Percentiles rank a stretch among this genome's conserved stretches.
Evolutionary conservation across 345 rosid genomes (phyloP).

Genomic region (Syzygium jambos): DNA sequence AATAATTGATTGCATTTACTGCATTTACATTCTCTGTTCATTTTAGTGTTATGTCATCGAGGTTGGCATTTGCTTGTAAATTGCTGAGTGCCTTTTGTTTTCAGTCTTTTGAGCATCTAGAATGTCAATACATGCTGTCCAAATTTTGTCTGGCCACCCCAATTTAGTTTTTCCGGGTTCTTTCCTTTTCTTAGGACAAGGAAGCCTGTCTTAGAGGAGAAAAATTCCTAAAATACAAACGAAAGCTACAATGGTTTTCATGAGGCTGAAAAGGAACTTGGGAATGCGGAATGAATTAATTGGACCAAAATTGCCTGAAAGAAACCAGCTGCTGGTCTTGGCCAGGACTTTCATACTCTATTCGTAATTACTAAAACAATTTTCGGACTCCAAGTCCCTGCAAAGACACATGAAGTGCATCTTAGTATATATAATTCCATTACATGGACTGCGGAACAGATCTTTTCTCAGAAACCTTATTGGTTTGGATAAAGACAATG

Average conservation of each 20-base stretch:
- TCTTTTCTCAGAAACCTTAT: background rate
- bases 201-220: background rate
- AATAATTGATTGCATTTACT: background rate
- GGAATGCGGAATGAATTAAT: background rate
- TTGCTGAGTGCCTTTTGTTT: background rate
- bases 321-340: background rate
- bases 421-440: background rate
- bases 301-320: background rate
- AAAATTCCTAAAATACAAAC: background rate
- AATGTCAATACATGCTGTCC: background rate
- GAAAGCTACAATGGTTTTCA: background rate
- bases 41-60: background rate
- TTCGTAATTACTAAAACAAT: background rate
- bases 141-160: background rate
- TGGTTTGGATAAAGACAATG: background rate
- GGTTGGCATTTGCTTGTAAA: background rate
- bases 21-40: background rate
- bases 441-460: background rate
- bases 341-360: background rate
- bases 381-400: background rate
- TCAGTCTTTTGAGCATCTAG: background rate
- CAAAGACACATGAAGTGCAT: background rate
- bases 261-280: background rate
- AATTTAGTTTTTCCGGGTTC: background rate
- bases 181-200: background rate